Evolutionary conservation across 192 early-diverging fungal species (phyloP), one percentile per base, ranked within the genome.

Genomic region (Linderina pennispora): DNA sequence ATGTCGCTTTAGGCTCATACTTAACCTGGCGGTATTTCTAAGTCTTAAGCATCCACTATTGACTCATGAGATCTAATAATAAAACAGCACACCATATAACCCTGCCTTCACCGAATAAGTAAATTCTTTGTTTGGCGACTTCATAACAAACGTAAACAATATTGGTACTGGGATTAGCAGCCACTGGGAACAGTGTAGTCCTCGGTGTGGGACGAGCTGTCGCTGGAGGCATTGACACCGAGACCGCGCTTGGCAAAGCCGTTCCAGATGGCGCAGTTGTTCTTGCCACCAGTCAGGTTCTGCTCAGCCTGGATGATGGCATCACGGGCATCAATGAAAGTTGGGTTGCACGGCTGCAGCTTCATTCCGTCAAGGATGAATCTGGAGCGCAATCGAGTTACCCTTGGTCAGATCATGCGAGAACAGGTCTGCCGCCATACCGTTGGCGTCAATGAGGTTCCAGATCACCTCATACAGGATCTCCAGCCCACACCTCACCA

Each of bases 211-310:
- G 9, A 31, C n/a, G 11, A 7, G 9, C 48, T 37, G 36, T 46
- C 33, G 36, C 46, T 41, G 1, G 63, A 11, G 8, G 54, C 55
- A 10, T 46, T 48, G 4, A 8, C 17, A 2, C 84, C 84, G 15
- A 86, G 48, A 9, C 84, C 84, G 20, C 84, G 72, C 65, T 84
- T 86, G 38, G 84, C 82, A 62, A 86, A 86, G 8, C 55, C 84
- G 0, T 36, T 52, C 77, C 77, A 80, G 37, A 86, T 62, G 23
- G 43, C 56, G 53, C 84, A 86, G 22, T 54, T 45, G 69, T 81
- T 65, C 36, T 58, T 48, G 19, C 77, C 79, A 36, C 62, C 58
- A 11, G 63, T 71, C 36, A 78, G 48, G 39, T 46, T 63, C 10
- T 39, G 17, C 43, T 85, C 81, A 5, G 83, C 83, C 33, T 74